These are phyloP conservation scores for Seminavis robusta DNA, from an alignment of 108 stramenopile species.

Conservation along the genomic window DNA sequence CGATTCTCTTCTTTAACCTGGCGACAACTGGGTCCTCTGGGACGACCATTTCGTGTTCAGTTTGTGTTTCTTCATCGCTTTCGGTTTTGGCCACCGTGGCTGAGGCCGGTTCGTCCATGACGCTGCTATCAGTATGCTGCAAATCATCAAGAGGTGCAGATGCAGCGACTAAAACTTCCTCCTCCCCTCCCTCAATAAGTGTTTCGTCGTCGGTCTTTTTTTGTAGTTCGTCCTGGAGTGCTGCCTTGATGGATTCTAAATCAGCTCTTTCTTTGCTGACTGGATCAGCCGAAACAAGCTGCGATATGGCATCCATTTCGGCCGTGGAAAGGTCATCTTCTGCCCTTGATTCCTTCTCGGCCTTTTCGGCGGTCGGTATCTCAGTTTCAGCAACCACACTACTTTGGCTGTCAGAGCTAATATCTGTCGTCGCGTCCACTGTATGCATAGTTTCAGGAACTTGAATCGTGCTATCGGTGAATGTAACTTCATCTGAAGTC, in stretches of 20 bases:
- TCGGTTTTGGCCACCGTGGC: slow-evolving; percentile 38
- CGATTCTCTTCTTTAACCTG: slow-evolving; percentile 74
- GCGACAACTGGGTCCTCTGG: slow-evolving; percentile 55
- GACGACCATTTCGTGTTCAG: slow-evolving; percentile 41
- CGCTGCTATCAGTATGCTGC: slow-evolving; percentile 12
- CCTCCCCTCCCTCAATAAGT: too few species aligned
- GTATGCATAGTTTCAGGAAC: slow-evolving; percentile 6
- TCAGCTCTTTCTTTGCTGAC: slow-evolving; percentile 75
- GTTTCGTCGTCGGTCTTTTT: neutral
- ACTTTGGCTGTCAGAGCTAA: slow-evolving; percentile 7
- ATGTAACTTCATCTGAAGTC: slow-evolving; percentile 5
- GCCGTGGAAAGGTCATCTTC: slow-evolving; percentile 59
- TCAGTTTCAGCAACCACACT: slow-evolving; percentile 27
- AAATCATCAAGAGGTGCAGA: too few species aligned
- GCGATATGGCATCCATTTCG: slow-evolving; percentile 83
- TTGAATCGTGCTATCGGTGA: neutral
- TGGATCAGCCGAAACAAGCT: slow-evolving; percentile 72
- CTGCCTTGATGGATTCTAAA: slow-evolving; percentile 64
- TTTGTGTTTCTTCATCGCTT: slow-evolving; percentile 37
- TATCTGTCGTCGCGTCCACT: slow-evolving; percentile 1
- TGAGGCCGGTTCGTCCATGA: slow-evolving; percentile 28
- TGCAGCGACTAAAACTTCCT: too few species aligned
- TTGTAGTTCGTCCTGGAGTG: slow-evolving; percentile 33
- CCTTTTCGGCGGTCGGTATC: slow-evolving; percentile 31
- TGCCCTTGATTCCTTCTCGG: slow-evolving; percentile 12